phyloP scores from a whole-genome alignment of 345 rosid genomes.

The Gossypium longicalyx region DNA sequence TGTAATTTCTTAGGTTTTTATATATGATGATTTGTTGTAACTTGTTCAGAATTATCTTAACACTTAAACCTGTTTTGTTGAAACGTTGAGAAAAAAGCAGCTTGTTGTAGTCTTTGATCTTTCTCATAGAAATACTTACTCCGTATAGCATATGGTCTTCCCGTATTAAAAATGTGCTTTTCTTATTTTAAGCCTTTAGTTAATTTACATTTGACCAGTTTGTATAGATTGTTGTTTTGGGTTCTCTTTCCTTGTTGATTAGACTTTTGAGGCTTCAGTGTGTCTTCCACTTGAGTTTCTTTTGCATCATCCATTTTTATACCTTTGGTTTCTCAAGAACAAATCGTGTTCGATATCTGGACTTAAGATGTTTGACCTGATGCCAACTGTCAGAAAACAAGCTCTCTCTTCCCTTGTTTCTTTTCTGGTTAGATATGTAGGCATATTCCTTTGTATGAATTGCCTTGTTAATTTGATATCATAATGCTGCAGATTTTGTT shows the following conservation, averaged over 20 bases:
- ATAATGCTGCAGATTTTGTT: slow-evolving; percentile 62
- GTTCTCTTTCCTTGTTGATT: no score
- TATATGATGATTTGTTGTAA: background rate
- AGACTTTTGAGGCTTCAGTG: background rate
- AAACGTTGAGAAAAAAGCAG: background rate
- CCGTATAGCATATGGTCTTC: background rate
- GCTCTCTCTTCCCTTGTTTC: background rate
- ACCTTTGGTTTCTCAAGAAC: background rate
- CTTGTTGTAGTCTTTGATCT: background rate
- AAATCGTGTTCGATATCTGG: background rate
- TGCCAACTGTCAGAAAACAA: background rate
- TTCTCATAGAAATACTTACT: background rate
- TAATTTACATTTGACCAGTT: background rate
- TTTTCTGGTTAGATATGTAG: background rate
- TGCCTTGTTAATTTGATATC: background rate
- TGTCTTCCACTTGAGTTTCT: slow-evolving; percentile 12
- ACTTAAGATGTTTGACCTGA: background rate
- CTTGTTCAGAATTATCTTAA: background rate
- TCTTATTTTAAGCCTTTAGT: background rate
- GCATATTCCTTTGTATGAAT: background rate
- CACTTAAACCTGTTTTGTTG: background rate
- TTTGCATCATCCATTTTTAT: background rate
- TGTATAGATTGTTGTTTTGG: no score
- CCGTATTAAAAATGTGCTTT: background rate
- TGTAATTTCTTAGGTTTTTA: background rate